These are phyloP conservation scores for Neurospora tetraspora DNA, from an alignment of 495 filamentous ascomycete species.

Conservation along the genomic window DNA sequence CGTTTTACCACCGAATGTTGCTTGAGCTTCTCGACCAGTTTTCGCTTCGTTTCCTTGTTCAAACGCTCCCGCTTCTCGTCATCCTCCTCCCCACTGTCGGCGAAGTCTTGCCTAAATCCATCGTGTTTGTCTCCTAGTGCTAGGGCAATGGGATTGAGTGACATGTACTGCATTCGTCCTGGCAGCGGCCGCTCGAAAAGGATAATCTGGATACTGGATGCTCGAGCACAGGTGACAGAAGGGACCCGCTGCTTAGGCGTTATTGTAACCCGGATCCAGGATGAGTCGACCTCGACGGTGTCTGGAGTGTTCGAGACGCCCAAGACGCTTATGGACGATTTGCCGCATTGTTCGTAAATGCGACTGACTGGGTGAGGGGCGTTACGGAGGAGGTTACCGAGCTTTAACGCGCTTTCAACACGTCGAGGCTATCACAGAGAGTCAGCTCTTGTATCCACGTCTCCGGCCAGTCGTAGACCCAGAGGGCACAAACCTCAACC, in stretches of 20 bases:
- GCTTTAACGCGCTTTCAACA: slow-evolving; percentile 79
- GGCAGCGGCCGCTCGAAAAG: slow-evolving; percentile 82
- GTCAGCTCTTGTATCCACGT: slow-evolving; percentile 2
- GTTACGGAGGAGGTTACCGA: slow-evolving; percentile 74
- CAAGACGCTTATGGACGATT: slow-evolving; percentile 73
- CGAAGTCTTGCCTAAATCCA: slow-evolving; percentile 15
- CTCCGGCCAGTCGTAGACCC: neutral
- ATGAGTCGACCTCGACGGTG: slow-evolving; percentile 47
- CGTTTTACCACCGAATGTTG: slow-evolving; percentile 75
- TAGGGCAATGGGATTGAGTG: slow-evolving; percentile 77
- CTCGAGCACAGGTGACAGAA: slow-evolving; percentile 57
- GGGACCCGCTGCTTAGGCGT: slow-evolving; percentile 49
- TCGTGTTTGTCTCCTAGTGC: slow-evolving; percentile 69
- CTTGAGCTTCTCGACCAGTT: slow-evolving; percentile 80
- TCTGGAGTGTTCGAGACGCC: slow-evolving; percentile 60
- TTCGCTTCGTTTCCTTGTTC: slow-evolving; percentile 41
- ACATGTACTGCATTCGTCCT: slow-evolving; percentile 91
- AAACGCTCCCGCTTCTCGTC: slow-evolving; percentile 50
- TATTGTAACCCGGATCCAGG: slow-evolving; percentile 60
- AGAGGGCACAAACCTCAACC: slow-evolving; percentile 59
- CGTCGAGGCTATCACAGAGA: slow-evolving; percentile 40
- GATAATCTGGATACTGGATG: slow-evolving; percentile 71
- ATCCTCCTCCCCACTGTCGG: slow-evolving; percentile 47
- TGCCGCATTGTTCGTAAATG: slow-evolving; percentile 77
- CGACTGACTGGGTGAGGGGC: slow-evolving; percentile 70